Evolutionary conservation across 345 rosid genomes (phyloP).

Genomic region (Camelina laxa): DNA sequence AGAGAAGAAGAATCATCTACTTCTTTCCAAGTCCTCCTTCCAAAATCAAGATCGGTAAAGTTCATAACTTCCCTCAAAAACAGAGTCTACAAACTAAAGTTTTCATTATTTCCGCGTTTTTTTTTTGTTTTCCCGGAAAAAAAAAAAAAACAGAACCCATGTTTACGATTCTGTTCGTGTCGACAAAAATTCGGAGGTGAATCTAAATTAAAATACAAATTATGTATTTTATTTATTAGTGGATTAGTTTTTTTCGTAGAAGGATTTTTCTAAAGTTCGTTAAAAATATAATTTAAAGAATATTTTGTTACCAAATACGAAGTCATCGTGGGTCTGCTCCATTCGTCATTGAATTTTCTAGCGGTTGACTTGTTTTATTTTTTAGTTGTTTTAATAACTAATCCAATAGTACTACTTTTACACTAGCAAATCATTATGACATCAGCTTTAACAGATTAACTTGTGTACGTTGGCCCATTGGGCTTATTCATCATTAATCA

Average conservation of each 20-base stretch:
- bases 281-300: constrained; percentile 5
- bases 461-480: constrained; percentile 19
- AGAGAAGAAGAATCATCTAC: constrained; percentile 29
- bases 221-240: not conserved
- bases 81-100: not conserved
- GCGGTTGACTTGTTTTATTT: constrained; percentile 36
- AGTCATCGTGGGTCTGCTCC: constrained; percentile 36
- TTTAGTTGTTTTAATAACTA: not conserved
- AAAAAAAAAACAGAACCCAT: not conserved
- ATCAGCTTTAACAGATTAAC: not conserved
- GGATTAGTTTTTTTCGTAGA: constrained; percentile 23
- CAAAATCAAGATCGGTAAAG: constrained; percentile 20
- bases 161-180: constrained; percentile 16
- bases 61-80: not conserved
- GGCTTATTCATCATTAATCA: not conserved
- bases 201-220: not conserved
- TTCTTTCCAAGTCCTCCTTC: constrained; percentile 13
- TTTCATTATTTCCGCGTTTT: constrained; percentile 15
- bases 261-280: constrained; percentile 17
- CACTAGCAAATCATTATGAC: constrained; percentile 11
- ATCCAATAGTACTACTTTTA: not conserved
- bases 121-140: not conserved
- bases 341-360: constrained; percentile 33
- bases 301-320: not conserved
- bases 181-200: constrained; percentile 27